phyloP scores from a whole-genome alignment of 2,329 filamentous ascomycete genomes.

The Fusarium sp. region DNA sequence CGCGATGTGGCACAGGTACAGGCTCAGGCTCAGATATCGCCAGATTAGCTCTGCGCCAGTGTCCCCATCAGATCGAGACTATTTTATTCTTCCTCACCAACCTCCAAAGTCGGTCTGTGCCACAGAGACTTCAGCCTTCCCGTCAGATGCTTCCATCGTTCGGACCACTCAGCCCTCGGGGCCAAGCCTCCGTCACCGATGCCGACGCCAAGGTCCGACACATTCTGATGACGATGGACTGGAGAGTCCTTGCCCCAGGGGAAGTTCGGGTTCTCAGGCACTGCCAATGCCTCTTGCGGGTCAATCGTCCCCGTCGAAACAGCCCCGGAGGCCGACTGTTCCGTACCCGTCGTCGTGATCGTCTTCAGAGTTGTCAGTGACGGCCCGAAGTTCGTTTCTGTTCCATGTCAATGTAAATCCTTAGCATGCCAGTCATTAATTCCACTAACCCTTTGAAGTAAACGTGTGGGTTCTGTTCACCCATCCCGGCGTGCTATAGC shows the following conservation, averaged over 20 bases:
- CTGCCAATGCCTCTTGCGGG: slow-evolving; percentile 13
- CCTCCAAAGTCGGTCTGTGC: slow-evolving; percentile 9
- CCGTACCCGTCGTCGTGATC: slow-evolving; percentile 18
- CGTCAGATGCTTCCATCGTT: slow-evolving; percentile 27
- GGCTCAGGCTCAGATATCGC: not conserved
- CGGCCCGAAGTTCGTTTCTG: slow-evolving; percentile 11
- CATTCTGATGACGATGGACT: slow-evolving; percentile 48
- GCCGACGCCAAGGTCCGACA: slow-evolving; percentile 40
- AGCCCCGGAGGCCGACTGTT: slow-evolving; percentile 7
- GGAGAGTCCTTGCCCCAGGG: slow-evolving; percentile 52
- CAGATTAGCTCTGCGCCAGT: not conserved
- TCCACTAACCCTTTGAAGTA: slow-evolving; percentile 26
- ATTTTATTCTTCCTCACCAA: not conserved
- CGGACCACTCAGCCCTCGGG: slow-evolving; percentile 12
- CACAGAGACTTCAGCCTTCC: slow-evolving; percentile 28
- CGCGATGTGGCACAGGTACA: not conserved
- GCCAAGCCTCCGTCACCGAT: slow-evolving; percentile 16
- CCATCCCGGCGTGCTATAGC: slow-evolving; percentile 29
- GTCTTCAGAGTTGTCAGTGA: slow-evolving; percentile 37
- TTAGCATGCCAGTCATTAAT: not conserved
- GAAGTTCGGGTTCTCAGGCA: slow-evolving; percentile 47
- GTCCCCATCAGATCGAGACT: not conserved
- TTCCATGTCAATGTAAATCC: slow-evolving; percentile 3
- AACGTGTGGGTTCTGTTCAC: slow-evolving; percentile 23
- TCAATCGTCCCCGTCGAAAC: slow-evolving; percentile 27